Evolutionary conservation across 129 eudicot genomes (phyloP), one percentile per base, ranked within the genome.

Genomic region (Logfia minima): DNA sequence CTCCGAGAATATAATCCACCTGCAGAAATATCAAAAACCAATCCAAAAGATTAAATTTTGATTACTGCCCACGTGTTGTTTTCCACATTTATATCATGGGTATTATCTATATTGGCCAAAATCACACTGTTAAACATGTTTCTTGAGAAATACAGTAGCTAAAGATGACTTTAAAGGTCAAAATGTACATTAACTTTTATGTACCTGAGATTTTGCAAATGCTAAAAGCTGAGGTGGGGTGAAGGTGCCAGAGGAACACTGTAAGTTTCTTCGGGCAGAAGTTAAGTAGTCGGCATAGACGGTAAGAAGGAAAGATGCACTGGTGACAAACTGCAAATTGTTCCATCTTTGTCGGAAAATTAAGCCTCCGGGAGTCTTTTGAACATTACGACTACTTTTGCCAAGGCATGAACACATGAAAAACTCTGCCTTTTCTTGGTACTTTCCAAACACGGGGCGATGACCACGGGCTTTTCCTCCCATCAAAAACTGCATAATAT

Each of bases 261-360:
- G 71, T 62, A 87, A 69, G 60, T 41, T 78, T 67, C 86, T 80
- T 68, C 84, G 77, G 39, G 95, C 83, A 10, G 80, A 76, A 10
- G 59, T 70, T 74, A 92, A 86, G 66, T 89, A 84, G 19, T 89
- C 89, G 0, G 97, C 76, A 75, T 92, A 92, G 18, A 87, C 87
- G 0, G 87, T 81, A 31, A 88, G 86, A 6, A 92, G 81, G 76
- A 92, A 89, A 5, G 88, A 79, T 8, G 97, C 92, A 26, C 83
- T 81, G 0, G 97, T 85, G 22, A 88, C 97, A 24, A 89, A 89
- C 77, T 89, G 95, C 83, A 87, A 79, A 76, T 89, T 89, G 85
- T 89, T 89, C 91, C 91, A 89, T 67, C 83, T 78, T 74, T 84
- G 91, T 34, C 85, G 75, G 75, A 80, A 89, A 8, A 89, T 81